Evolutionary conservation across 306 rosid species (phyloP).

Genomic region (Pyrus communis): DNA sequence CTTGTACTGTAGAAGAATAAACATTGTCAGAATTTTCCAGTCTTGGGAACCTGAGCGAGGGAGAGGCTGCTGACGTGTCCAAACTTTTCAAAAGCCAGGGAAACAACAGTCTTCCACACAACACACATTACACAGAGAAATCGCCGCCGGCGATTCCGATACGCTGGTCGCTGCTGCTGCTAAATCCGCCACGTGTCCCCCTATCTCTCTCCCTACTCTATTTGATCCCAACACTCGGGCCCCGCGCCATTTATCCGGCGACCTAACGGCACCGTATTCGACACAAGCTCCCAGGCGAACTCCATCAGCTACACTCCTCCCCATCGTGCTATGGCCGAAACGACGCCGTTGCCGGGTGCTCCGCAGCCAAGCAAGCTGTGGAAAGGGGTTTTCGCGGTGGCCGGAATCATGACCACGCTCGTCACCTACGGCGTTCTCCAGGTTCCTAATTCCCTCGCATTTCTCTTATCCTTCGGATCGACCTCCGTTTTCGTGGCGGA

Average conservation of each 20-base stretch:
- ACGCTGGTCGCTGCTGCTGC: neutral
- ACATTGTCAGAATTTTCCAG: neutral
- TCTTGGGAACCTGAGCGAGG: neutral
- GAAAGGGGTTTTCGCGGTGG: slow-evolving; percentile 64
- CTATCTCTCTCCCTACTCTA: neutral
- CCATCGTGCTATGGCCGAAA: slow-evolving; percentile 51
- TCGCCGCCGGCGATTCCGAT: slow-evolving; percentile 25
- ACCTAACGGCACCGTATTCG: neutral
- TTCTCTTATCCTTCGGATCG: neutral
- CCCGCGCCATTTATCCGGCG: slow-evolving; percentile 5
- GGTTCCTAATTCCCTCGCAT: slow-evolving; percentile 27
- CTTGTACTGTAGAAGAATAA: neutral
- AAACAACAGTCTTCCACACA: neutral
- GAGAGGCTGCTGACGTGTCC: slow-evolving; percentile 5
- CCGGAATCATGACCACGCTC: slow-evolving; percentile 88
- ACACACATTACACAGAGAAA: slow-evolving; percentile 6
- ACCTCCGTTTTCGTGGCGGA: neutral
- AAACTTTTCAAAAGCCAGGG: neutral
- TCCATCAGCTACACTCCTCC: neutral
- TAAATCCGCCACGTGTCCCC: slow-evolving; percentile 3
- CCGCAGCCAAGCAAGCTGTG: slow-evolving; percentile 37
- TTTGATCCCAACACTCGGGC: slow-evolving; percentile 12
- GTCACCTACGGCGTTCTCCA: slow-evolving; percentile 92
- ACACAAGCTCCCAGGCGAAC: neutral
- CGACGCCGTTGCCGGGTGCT: slow-evolving; percentile 16